Evolutionary conservation across 805 yeast genomes (phyloP), one percentile per base, ranked within the genome.

Genomic region (Scheffersomyces stipitis): DNA sequence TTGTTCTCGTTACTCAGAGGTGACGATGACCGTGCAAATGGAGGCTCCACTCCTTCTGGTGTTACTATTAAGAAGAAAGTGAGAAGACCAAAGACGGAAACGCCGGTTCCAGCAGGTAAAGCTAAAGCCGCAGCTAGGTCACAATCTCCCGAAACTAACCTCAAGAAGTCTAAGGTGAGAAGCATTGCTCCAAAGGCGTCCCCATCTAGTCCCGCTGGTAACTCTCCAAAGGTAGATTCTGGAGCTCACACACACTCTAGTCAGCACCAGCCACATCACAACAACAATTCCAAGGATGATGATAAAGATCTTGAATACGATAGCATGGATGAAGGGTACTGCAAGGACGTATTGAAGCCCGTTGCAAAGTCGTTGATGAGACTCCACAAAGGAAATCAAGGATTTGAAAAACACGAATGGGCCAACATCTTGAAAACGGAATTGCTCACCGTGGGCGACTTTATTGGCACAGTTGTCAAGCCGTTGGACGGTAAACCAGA

Each of bases 321-420:
- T 18, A 80, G 86, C 44, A 81, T 83, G 88, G 91, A 86, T 58
- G 95, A 86, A 54, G 75, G 66, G 3, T 70, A 67, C 26, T 85
- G 95, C 50, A 79, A 80, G 56, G 60, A 63, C 16, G 59, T 71
- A 1, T 69, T 87, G 68, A 76, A 76, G 35, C 84, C 87, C 6
- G 83, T 88, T 29, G 73, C 83, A 30, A 72, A 75, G 34, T 81
- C 90, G 3, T 71, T 87, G 48, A 71, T 76, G 56, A 73, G 78
- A 31, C 68, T 87, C 39, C 82, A 82, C 48, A 74, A 78, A 45
- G 96, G 96, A 16, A 76, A 78, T 41, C 73, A 78, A 34, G 90
- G 90, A 0, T 62, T 84, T 43, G 90, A 80, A 38, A 79, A 87
- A 45, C 77, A 77, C 41, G 93, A 80, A 50, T 87, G 90, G 85